Percentiles rank a stretch among this genome's conserved stretches.
Evolutionary conservation across 2,329 filamentous ascomycete species (phyloP).

Genomic region (Penicillium occitanis): DNA sequence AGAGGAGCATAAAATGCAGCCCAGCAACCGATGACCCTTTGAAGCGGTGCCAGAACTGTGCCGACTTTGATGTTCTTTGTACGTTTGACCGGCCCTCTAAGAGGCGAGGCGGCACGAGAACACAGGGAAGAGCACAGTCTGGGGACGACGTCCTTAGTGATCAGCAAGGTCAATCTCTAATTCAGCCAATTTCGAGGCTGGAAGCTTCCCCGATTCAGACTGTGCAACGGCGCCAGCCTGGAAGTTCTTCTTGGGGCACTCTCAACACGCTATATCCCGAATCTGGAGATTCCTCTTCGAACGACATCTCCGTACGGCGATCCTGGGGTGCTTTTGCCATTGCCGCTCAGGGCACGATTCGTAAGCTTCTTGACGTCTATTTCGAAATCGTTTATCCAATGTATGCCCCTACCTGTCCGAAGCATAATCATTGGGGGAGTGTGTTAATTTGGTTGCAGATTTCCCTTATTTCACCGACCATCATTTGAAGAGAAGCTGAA

Average conservation of each 20-base stretch:
- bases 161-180: background rate
- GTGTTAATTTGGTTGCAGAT: slow-evolving; percentile 27
- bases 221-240: background rate
- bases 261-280: background rate
- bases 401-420: slow-evolving; percentile 25
- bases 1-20: slow-evolving; percentile 49
- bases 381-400: slow-evolving; percentile 57
- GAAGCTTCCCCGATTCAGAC: background rate
- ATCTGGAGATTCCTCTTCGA: slow-evolving; percentile 21
- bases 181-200: background rate
- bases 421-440: background rate
- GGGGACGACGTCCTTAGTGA: background rate
- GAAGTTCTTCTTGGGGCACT: background rate
- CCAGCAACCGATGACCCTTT: slow-evolving; percentile 34
- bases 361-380: slow-evolving; percentile 51
- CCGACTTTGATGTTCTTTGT: slow-evolving; percentile 52
- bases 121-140: slow-evolving; percentile 11
- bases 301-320: slow-evolving; percentile 25
- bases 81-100: slow-evolving; percentile 50
- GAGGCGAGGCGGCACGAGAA: slow-evolving; percentile 35
- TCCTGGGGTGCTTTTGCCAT: slow-evolving; percentile 46
- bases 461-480: slow-evolving; percentile 54
- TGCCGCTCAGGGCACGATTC: slow-evolving; percentile 41
- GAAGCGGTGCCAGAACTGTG: slow-evolving; percentile 51
- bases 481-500: slow-evolving; percentile 45